Evolutionary conservation across 805 yeast genomes (phyloP), one percentile per base, ranked within the genome.

Genomic region (Cyberlindnera petersonii): DNA sequence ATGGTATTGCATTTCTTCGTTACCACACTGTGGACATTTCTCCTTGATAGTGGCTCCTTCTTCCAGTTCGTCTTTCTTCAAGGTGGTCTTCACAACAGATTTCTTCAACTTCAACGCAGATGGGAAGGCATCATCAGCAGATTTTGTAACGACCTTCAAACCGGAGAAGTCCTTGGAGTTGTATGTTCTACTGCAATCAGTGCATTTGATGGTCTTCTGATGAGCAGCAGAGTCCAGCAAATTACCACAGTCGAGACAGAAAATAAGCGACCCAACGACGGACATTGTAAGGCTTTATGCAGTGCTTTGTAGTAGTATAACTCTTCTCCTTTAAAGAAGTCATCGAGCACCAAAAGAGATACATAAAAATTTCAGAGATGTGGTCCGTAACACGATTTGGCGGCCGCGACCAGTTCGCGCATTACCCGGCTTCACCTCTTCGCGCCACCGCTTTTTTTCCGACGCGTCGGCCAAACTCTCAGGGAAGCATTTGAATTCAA

Each of bases 1-100:
- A 59, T 93, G 98, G 61, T 91, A 93, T 60, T 82, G 89, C 98
- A 94, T 94, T 64, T 93, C 97, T 58, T 93, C 97, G 64, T 89
- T 77, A 35, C 95, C 96, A 76, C 98, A 93, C 64, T 89, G 79
- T n/a, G 98, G 98, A 72, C 99, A 93, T 59, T 85, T 89, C 63
- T 93, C 99, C 61, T 89, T 85, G 61, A 93, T 93, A 10, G 94
- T 84, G 27, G 98, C 98, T 47, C 98, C 98, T 44, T 88, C 97
- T 44, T 82, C 95, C 32, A 86, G 65, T 50, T 91, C 97, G 47
- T 77, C 78, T 20, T 75, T 75, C 56, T 77, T 78, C 58, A 89
- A 71, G 1, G 80, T 64, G 0, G 98, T 89, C 66, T 93, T 91
- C 31, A 93, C 98, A 3, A 86, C 85, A 6, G 98, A 88, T 50